A percentile compares a stretch with the other conserved stretches of the same genome.
phyloP scores from a whole-genome alignment of 2,329 filamentous ascomycete species.

The Peltaster fructicola region DNA sequence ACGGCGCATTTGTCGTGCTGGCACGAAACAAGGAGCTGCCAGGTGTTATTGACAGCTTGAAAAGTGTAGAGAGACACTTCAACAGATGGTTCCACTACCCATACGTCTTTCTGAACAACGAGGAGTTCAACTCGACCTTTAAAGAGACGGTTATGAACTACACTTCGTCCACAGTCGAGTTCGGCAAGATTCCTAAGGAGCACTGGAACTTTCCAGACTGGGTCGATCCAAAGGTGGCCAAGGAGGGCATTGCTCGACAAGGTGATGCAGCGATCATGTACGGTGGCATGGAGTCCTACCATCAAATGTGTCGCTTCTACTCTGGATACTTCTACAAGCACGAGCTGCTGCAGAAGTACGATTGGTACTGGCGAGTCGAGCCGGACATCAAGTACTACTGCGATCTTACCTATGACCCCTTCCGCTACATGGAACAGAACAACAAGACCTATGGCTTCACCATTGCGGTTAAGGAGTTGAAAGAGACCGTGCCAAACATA shows the following conservation, averaged over 20 bases:
- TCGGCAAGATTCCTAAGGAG: conserved; percentile 74
- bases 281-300: conserved; percentile 94
- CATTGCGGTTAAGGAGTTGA: conserved; percentile 93
- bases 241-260: conserved; percentile 91
- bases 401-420: conserved; percentile 97
- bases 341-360: conserved; percentile 82
- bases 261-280: conserved; percentile 98
- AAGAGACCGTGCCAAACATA: conserved; percentile 95
- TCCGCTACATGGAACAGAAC: conserved; percentile 77
- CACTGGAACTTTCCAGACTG: conserved; percentile 98
- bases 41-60: conserved; percentile 88
- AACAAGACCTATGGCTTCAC: conserved; percentile 99
- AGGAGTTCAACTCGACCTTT: conserved; percentile 89
- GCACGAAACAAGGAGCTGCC: conserved; percentile 93
- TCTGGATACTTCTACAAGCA: conserved; percentile 99
- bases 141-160: conserved; percentile 76
- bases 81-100: conserved; percentile 98
- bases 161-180: conserved; percentile 75
- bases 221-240: conserved; percentile 83
- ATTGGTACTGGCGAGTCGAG: conserved; percentile 99
- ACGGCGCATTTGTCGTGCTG: conserved; percentile 88
- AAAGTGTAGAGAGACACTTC: conserved; percentile 96
- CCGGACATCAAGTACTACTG: conserved; percentile 99
- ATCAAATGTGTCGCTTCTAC: conserved; percentile 98
- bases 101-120: conserved; percentile 96